Percentiles rank a stretch among this genome's conserved stretches.
phyloP scores from a whole-genome alignment of 352 stramenopile genomes.

The Phytophthora podocarpi region DNA sequence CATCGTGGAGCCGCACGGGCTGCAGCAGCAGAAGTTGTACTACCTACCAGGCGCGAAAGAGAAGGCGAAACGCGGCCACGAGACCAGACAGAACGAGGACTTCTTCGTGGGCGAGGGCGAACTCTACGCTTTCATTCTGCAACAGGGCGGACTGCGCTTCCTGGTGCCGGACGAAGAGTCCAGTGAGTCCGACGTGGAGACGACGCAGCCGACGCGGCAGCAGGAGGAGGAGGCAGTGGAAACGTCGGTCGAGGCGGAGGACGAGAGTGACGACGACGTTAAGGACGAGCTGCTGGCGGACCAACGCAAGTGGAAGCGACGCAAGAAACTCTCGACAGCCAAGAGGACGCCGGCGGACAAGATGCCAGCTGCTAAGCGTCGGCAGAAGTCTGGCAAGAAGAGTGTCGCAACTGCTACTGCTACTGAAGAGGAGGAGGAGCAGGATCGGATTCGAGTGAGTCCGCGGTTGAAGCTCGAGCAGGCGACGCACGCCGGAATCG shows the following conservation, averaged over 20 bases:
- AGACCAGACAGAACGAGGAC: slow-evolving; percentile 9
- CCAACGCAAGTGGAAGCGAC: slow-evolving; percentile 38
- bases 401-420: background rate
- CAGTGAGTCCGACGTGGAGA: slow-evolving; percentile 22
- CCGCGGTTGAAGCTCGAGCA: slow-evolving; percentile 21
- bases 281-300: background rate
- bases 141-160: slow-evolving; percentile 33
- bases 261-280: slow-evolving; percentile 9
- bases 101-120: slow-evolving; percentile 43
- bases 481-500: slow-evolving; percentile 4
- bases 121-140: slow-evolving; percentile 44
- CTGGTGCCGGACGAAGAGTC: slow-evolving; percentile 29
- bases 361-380: slow-evolving; percentile 1
- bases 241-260: background rate
- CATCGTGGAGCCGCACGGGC: slow-evolving; percentile 21
- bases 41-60: slow-evolving; percentile 18
- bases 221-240: background rate
- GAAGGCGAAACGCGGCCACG: background rate
- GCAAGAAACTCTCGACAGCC: slow-evolving; percentile 39
- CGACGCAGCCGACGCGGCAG: slow-evolving; percentile 14
- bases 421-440: slow-evolving; percentile 6
- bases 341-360: slow-evolving; percentile 19
- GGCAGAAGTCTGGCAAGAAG: slow-evolving; percentile 6
- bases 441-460: slow-evolving; percentile 18
- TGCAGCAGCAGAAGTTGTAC: slow-evolving; percentile 37